Conservation (phyloP, 2,329 filamentous ascomycete species). For the Hypoxylon rubiginosum region DNA sequence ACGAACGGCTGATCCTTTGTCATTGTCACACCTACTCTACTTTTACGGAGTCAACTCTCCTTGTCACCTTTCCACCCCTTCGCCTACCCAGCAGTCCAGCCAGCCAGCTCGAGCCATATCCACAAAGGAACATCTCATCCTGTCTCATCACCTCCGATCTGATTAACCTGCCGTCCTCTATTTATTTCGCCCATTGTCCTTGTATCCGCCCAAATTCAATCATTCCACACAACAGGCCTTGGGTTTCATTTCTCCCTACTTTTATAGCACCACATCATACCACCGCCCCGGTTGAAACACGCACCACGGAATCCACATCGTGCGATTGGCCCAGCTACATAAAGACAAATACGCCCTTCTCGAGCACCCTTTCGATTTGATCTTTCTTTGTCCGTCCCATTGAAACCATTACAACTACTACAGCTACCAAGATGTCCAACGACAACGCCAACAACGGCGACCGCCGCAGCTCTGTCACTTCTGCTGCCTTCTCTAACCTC, state of each 20-base stretch:
- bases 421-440: conserved; percentile 49
- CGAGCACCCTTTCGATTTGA: conserved; percentile 4
- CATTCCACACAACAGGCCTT: conserved; percentile 27
- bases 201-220: conserved; percentile 19
- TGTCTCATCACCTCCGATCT: conserved; percentile 20
- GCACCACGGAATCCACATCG: conserved; percentile 19
- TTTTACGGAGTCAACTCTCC: conserved; percentile 21
- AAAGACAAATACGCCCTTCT: conserved; percentile 10
- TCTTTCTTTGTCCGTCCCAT: conserved; percentile 18
- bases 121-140: conserved; percentile 35
- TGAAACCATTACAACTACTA: conserved; percentile 6
- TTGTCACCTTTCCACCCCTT: conserved; percentile 9
- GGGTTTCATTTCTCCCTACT: conserved; percentile 33
- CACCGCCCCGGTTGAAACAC: conserved; percentile 33
- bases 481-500: conserved; percentile 69
- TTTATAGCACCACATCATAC: conserved; percentile 39
- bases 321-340: conserved; percentile 32
- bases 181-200: conserved; percentile 17
- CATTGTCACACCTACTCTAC: conserved; percentile 24
- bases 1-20: conserved; percentile 36
- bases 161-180: conserved; percentile 2
- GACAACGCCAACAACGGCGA: conserved; percentile 51
- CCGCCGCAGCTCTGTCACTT: conserved; percentile 69
- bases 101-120: conserved; percentile 21
- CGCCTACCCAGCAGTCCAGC: no score